phyloP scores from a whole-genome alignment of 2,329 filamentous ascomycete genomes.

The Chaetomium sp. region DNA sequence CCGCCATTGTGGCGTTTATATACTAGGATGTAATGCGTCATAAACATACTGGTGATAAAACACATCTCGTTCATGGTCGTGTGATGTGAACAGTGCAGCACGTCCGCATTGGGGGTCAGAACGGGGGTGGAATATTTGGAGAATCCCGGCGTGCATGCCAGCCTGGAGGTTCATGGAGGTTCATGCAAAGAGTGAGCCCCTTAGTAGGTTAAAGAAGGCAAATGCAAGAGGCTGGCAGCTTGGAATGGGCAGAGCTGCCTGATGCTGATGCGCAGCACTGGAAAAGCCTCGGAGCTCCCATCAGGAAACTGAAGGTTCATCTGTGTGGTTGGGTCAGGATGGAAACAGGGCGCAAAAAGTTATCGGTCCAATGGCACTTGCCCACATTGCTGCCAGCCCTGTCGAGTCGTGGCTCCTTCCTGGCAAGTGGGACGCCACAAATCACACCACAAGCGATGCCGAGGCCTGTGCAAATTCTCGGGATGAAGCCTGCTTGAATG shows the following conservation, averaged over 20 bases:
- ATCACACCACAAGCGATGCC: neutral
- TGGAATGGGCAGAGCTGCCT: neutral
- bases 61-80: neutral
- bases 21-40: neutral
- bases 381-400: conserved; percentile 11
- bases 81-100: neutral
- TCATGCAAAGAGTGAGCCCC: neutral
- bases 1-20: too few relatives aligned
- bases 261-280: neutral
- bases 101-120: neutral
- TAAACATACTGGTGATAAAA: neutral
- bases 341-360: neutral
- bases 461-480: neutral
- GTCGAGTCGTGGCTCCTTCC: neutral
- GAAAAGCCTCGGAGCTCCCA: neutral
- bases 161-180: neutral
- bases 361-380: conserved; percentile 1
- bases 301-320: neutral
- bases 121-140: neutral
- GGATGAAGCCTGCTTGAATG: too few relatives aligned
- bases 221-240: neutral
- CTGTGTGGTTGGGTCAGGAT: neutral
- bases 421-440: neutral
- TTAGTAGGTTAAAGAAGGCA: neutral
- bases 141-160: neutral